phyloP scores from a whole-genome alignment of 306 rosid species.

The Purshia tridentata region DNA sequence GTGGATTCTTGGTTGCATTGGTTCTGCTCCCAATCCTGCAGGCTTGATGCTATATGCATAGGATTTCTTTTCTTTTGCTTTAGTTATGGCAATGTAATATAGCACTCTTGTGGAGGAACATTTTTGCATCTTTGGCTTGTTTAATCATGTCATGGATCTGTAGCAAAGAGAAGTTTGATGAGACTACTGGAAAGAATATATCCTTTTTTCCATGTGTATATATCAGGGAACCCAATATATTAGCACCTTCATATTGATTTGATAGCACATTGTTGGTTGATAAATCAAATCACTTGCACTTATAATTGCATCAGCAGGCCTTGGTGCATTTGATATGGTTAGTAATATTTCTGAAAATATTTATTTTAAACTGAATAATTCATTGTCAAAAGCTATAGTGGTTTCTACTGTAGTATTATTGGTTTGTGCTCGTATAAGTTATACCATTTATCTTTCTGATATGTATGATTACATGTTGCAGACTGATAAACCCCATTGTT shows the following conservation, averaged over 20 bases:
- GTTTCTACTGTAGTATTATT: neutral
- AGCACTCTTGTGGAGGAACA: neutral
- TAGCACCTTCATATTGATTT: neutral
- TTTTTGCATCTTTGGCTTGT: neutral
- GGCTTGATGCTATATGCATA: neutral
- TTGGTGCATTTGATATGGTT: neutral
- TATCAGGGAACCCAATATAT: neutral
- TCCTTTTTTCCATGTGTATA: neutral
- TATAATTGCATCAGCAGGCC: neutral
- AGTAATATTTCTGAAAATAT: neutral
- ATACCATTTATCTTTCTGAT: neutral
- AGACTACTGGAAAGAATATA: neutral
- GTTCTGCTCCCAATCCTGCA: neutral
- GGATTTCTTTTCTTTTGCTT: neutral
- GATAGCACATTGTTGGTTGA: neutral
- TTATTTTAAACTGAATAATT: neutral
- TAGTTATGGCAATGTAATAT: neutral
- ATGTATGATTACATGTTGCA: slow-evolving; percentile 29
- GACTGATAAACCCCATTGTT: slow-evolving; percentile 86
- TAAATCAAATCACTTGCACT: neutral
- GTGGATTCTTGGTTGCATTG: neutral
- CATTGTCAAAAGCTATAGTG: neutral
- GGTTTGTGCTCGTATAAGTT: neutral
- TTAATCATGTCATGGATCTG: neutral
- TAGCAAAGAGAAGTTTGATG: slow-evolving; percentile 2